A percentile compares a stretch with the other conserved stretches of the same genome.
Evolutionary conservation across 1,284 basidiomycete species (phyloP).

Genomic region (Abortiporus biennis): DNA sequence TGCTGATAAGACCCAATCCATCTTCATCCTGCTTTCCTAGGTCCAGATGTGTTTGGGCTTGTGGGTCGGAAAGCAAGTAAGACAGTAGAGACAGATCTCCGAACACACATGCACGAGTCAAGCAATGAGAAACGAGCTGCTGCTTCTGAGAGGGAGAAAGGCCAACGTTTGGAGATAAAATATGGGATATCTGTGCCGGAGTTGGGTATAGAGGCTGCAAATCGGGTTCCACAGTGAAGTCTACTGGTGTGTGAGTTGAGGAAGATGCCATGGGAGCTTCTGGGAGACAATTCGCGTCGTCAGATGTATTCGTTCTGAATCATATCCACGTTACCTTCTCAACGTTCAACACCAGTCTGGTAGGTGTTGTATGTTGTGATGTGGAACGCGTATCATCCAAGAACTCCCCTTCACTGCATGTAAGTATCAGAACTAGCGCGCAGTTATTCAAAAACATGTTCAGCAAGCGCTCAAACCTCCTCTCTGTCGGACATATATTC

Average conservation of each 20-base stretch:
- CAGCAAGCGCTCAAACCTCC: too few species aligned
- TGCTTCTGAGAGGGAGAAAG: conserved; percentile 60
- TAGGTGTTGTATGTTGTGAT: too few species aligned
- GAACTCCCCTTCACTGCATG: too few species aligned
- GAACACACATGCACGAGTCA: conserved; percentile 69
- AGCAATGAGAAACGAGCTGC: conserved; percentile 63
- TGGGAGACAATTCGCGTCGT: too few species aligned
- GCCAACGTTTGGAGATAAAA: conserved; percentile 60
- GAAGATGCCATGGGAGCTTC: conserved; percentile 20
- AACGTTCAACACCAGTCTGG: too few species aligned
- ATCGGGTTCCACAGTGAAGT: conserved; percentile 68
- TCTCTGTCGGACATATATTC: too few species aligned
- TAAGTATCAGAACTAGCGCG: too few species aligned
- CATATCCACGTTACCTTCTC: too few species aligned
- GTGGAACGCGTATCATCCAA: too few species aligned
- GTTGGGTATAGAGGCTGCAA: conserved; percentile 72
- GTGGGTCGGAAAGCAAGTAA: conserved; percentile 65
- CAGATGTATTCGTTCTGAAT: too few species aligned
- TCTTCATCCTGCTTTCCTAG: conserved; percentile 75
- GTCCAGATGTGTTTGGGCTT: conserved; percentile 64
- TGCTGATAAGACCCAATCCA: conserved; percentile 72
- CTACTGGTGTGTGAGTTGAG: conserved; percentile 26
- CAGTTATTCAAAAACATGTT: too few species aligned
- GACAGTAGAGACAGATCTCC: conserved; percentile 67
- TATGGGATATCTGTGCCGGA: conserved; percentile 50